Conservation (phyloP, 1,284 basidiomycete species). For the Pseudozyma sp. region DNA sequence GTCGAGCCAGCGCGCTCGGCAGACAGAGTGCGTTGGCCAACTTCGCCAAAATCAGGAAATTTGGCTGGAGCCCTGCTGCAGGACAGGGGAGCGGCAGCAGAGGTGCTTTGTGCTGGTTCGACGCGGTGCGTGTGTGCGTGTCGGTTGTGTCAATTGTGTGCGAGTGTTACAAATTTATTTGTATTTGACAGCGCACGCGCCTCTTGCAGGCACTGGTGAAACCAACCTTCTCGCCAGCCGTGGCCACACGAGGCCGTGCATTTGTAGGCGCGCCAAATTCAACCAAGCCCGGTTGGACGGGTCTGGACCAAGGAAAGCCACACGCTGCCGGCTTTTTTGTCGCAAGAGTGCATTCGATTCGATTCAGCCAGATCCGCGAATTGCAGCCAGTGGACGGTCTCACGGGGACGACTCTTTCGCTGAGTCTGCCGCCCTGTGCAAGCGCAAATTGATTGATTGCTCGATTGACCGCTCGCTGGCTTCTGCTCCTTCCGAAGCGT, state of each 20-base stretch:
- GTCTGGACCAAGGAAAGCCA: conserved; percentile 6
- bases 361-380: too few species aligned
- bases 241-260: conserved; percentile 13
- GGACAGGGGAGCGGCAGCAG: too few species aligned
- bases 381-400: too few species aligned
- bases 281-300: not conserved
- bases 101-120: conserved; percentile 1
- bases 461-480: not conserved
- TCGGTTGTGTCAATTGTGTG: not conserved
- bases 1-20: too few species aligned
- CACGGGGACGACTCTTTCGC: not conserved
- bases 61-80: too few species aligned
- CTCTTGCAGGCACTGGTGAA: not conserved
- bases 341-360: not conserved
- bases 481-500: not conserved
- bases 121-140: conserved; percentile 17
- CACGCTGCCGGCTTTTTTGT: conserved; percentile 10
- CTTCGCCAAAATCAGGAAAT: too few species aligned
- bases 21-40: too few species aligned
- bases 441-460: conserved; percentile 13
- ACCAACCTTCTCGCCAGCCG: not conserved
- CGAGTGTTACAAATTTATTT: not conserved
- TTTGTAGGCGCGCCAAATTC: conserved; percentile 24
- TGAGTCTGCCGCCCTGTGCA: conserved; percentile 11
- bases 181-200: conserved; percentile 33